Evolutionary conservation across 108 stramenopile species (phyloP), one percentile per base, ranked within the genome.

Genomic region (Hondaea fermentalgiana): DNA sequence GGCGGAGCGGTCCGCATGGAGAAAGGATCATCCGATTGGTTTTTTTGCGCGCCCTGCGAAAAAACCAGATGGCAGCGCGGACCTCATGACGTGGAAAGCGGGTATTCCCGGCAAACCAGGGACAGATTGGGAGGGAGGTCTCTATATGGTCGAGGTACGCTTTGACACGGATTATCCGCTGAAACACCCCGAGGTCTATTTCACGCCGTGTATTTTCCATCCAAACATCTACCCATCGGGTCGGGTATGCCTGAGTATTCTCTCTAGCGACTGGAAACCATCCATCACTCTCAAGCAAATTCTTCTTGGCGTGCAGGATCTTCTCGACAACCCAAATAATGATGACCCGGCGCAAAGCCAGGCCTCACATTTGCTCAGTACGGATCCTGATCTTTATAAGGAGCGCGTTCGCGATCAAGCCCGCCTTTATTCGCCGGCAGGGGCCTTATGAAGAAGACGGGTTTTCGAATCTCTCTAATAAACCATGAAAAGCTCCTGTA

Each of bases 261-360:
- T 99, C 44, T 98, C 98, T 90, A 96, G 98, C 89, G 98, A 96
- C 21, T 99, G 99, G 99, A 95, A 98, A 88, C 99, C 99, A 19
- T 97, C 98, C 16, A 99, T 99, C 92, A 98, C 98, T 4, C 91
- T 99, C 72, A 98, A 98, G 92, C 98, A 99, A 92, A 96, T 99
- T 90, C 91, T 99, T 72, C 90, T 98, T 90, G 99, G 99, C 45
- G 97, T 98, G 91, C 98, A 98, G 92, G 99, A 99, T 90, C 94
- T 99, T 57, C 91, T 99, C 59, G 97, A 98, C 91, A 95, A 96
- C 60, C 98, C 99, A 53, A 83, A 83, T 23, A 47, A 47, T 23
- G 49, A 53, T 53, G 76, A 83, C 3, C 76, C 76, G 76, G 76
- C 76, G 28, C 76, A 83, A 23, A 47, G 51, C 3, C 49, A 47